Base-by-base conservation (phyloP, 805 yeast genomes). In the Lachancea lanzarotensis region DNA sequence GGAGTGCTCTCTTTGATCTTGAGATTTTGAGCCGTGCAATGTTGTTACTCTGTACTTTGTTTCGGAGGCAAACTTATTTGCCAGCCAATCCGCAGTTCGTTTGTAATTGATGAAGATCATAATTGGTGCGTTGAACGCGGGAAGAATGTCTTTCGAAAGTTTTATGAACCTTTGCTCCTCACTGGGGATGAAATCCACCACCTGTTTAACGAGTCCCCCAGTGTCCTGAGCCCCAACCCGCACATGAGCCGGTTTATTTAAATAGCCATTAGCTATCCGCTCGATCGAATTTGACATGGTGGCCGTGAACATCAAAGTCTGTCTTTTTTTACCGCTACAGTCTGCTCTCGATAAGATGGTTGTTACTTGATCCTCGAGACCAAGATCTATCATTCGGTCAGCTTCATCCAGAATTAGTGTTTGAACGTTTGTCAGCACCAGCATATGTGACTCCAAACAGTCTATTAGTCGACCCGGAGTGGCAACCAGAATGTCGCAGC, bases 381-480 rank as follows among this genome's bases (percentile, higher is more conserved):
- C 97, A 78, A 91, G 75, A 61, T 89, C 96, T 35, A 91, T 81
- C 98, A 91, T 91, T 52, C 90, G 72, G 63, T 91, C 98, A 1
- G 96, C 96, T 65, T 91, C 98, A 67, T 91, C 98, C 69, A 90
- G 72, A 1, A 86, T 82, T 18, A 91, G 65, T 49, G 79, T 83
- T 49, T 73, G 73, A 49, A 95, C 78, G 47, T 78, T 77, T 33
- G 67, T 68, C 29, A 90, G 65, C 1, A 74, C 74, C 2, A 89
- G 48, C 17, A 83, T 68, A n/a, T 79, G 78, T 42, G 84, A 70
- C 45, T 83, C 88, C 15, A 90, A 51, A 48, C 89, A 79, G 56
- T 91, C 98, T 11, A 88, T 73, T 38, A 91, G 68, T 48, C 98
- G 69, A 6, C 98, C 98, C 0, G 98, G 98, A 0, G 98, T 91